Conservation (phyloP, 345 rosid species). For the Streptanthus diversifolius region DNA sequence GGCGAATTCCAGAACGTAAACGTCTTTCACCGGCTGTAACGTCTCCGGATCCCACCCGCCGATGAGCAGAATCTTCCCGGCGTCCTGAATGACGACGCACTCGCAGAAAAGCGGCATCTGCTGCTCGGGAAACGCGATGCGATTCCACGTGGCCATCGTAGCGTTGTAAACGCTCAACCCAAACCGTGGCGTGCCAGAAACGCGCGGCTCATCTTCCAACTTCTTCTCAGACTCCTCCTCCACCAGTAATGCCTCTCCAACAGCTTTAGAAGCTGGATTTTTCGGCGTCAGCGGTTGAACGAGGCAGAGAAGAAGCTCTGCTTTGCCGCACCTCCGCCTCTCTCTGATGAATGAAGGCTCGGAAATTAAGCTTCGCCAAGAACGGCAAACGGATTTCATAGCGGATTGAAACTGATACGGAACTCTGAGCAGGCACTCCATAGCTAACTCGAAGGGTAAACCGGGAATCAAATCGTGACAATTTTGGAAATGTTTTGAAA, state of each 20-base stretch:
- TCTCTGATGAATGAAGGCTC: slow-evolving; percentile 36
- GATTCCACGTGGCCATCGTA: slow-evolving; percentile 30
- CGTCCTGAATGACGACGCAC: slow-evolving; percentile 39
- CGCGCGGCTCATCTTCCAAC: slow-evolving; percentile 12
- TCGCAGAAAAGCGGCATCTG: slow-evolving; percentile 55
- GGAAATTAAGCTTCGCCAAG: slow-evolving; percentile 42
- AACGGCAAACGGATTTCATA: slow-evolving; percentile 45
- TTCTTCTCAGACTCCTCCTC: background rate
- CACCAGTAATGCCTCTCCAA: background rate
- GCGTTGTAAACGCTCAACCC: slow-evolving; percentile 43
- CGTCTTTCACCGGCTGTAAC: slow-evolving; percentile 41
- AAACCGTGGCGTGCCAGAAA: slow-evolving; percentile 36
- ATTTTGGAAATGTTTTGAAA: background rate
- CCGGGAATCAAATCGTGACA: slow-evolving; percentile 45
- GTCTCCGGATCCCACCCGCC: slow-evolving; percentile 65
- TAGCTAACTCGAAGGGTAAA: slow-evolving; percentile 46
- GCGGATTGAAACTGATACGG: slow-evolving; percentile 43
- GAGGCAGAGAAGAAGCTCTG: slow-evolving; percentile 50
- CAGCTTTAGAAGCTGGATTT: slow-evolving; percentile 4
- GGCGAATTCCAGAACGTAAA: slow-evolving; percentile 41
- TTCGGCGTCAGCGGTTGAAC: slow-evolving; percentile 41
- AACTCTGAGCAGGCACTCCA: slow-evolving; percentile 50
- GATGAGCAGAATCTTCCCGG: slow-evolving; percentile 38
- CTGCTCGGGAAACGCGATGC: slow-evolving; percentile 13
- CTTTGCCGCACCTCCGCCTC: slow-evolving; percentile 33